Conservation (phyloP, 306 rosid genomes). For the Cucurbita moschata region DNA sequence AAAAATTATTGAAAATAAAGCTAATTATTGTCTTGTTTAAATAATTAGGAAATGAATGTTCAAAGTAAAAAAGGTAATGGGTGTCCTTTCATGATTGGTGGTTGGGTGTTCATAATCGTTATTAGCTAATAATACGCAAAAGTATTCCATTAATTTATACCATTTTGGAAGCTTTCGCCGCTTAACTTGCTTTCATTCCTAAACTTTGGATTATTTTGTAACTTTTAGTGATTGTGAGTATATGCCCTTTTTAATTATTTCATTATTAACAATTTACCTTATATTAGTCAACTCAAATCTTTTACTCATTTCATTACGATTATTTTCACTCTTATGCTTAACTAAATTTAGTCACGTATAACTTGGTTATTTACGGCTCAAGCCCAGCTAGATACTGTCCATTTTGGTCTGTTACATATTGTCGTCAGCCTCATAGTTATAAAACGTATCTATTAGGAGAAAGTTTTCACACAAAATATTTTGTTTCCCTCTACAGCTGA, state of each 20-base stretch:
- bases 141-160: background rate
- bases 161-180: conserved; percentile 10
- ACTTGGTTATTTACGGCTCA: background rate
- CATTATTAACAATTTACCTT: background rate
- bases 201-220: conserved; percentile 18
- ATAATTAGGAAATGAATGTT: background rate
- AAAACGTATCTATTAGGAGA: too few relatives aligned
- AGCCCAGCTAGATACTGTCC: too few relatives aligned
- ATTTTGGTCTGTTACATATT: too few relatives aligned
- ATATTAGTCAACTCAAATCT: background rate
- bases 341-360: too few relatives aligned
- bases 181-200: conserved; percentile 8
- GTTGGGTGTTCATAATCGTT: conserved; percentile 18
- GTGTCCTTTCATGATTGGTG: conserved; percentile 11
- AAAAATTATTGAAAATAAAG: background rate
- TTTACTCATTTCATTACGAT: background rate
- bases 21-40: background rate
- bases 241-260: background rate
- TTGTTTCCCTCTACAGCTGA: too few relatives aligned
- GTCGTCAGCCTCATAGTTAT: too few relatives aligned
- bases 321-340: too few relatives aligned
- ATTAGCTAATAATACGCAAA: background rate
- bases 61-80: background rate
- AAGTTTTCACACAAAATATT: too few relatives aligned
- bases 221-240: conserved; percentile 8